These are phyloP conservation scores for Cercospora beticola DNA, from an alignment of 2,329 filamentous ascomycete genomes.

Conservation along the genomic window DNA sequence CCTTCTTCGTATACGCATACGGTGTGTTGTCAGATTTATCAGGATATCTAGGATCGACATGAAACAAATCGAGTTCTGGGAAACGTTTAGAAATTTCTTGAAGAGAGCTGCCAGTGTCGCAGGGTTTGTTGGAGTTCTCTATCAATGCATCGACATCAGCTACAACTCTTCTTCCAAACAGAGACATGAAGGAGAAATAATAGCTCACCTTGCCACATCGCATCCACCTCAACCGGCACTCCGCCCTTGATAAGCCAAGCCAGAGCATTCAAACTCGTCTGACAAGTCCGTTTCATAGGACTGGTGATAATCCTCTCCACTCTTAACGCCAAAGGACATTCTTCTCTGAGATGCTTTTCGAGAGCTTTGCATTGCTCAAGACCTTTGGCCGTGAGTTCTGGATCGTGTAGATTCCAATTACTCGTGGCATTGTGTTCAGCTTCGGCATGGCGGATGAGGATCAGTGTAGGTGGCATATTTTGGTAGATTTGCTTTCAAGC, in stretches of 20 bases:
- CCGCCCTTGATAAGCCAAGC: conserved; percentile 59
- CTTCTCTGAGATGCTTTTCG: conserved; percentile 40
- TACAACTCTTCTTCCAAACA: neutral
- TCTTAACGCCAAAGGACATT: conserved; percentile 42
- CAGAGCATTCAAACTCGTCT: conserved; percentile 61
- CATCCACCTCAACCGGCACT: conserved; percentile 57
- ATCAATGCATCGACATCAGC: neutral
- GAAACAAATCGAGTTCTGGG: conserved; percentile 57
- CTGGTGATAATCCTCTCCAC: conserved; percentile 61
- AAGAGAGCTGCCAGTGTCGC: conserved; percentile 60
- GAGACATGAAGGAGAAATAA: conserved; percentile 45
- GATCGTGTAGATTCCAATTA: conserved; percentile 46
- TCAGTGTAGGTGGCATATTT: conserved; percentile 44
- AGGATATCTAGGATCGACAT: conserved; percentile 60
- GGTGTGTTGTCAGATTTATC: conserved; percentile 56
- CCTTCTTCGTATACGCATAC: conserved; percentile 56
- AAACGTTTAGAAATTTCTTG: conserved; percentile 50
- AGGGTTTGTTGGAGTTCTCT: conserved; percentile 53
- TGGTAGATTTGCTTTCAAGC: neutral
- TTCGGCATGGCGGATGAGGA: conserved; percentile 49
- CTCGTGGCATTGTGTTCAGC: conserved; percentile 46
- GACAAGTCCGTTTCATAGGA: conserved; percentile 64
- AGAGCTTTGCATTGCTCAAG: conserved; percentile 44
- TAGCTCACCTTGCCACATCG: conserved; percentile 58
- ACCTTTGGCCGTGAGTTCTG: conserved; percentile 44